Percentiles rank a stretch among this genome's conserved stretches.
These are phyloP conservation scores for Calycina marina DNA, from an alignment of 2,329 filamentous ascomycete species.

Conservation along the genomic window DNA sequence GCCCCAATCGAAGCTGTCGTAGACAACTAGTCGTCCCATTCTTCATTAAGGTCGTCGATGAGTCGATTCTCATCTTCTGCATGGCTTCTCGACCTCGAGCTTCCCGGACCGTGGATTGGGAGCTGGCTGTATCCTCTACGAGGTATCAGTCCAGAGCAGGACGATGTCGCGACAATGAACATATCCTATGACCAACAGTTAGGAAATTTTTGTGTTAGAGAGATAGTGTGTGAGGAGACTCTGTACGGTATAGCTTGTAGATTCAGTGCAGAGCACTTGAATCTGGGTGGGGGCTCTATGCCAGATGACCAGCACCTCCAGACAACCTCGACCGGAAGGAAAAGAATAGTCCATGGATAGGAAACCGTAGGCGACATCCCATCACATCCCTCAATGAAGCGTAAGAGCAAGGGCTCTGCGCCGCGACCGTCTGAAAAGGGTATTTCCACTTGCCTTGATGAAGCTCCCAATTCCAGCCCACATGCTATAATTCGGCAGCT, in stretches of 20 bases:
- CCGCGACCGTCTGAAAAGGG: conserved; percentile 15
- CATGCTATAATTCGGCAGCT: conserved; percentile 84
- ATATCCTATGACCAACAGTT: conserved; percentile 35
- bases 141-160: conserved; percentile 52
- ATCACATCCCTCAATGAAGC: conserved; percentile 20
- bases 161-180: conserved; percentile 53
- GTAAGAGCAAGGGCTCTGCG: conserved; percentile 16
- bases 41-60: conserved; percentile 92
- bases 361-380: conserved; percentile 21
- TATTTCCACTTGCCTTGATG: conserved; percentile 47
- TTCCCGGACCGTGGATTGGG: conserved; percentile 35
- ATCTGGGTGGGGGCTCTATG: conserved; percentile 7
- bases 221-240: not conserved
- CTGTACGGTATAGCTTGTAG: not conserved
- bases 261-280: not conserved
- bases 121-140: conserved; percentile 54
- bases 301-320: conserved; percentile 16
- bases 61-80: conserved; percentile 77
- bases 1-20: not conserved
- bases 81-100: conserved; percentile 12
- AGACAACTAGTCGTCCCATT: conserved; percentile 64
- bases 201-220: not conserved
- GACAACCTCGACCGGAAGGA: conserved; percentile 14
- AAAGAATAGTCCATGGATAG: conserved; percentile 16
- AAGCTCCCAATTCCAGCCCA: conserved; percentile 84